Evolutionary conservation across 148 eudicot genomes (phyloP).

Genomic region (Rhododendron simsii): DNA sequence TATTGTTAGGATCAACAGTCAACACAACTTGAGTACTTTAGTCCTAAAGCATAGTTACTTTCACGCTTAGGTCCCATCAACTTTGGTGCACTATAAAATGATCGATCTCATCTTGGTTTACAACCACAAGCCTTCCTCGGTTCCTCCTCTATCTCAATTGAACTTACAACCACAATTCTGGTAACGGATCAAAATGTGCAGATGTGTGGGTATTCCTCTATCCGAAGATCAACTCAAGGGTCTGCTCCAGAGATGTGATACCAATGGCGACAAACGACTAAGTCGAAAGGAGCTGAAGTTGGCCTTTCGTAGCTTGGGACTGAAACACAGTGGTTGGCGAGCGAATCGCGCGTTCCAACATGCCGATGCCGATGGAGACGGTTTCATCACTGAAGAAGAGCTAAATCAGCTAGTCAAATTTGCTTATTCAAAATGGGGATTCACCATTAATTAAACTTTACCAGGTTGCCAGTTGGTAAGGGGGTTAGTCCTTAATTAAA

Average conservation of each 20-base stretch:
- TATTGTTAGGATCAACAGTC: too few species aligned
- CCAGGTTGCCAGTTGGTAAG: too few species aligned
- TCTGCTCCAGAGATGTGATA: not conserved
- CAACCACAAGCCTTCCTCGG: too few species aligned
- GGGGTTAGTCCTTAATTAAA: too few species aligned
- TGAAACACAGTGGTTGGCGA: not conserved
- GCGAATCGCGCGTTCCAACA: not conserved
- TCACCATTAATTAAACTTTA: not conserved
- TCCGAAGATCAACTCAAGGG: not conserved
- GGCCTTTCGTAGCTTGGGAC: constrained; percentile 1
- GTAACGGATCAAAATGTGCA: too few species aligned
- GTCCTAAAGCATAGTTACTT: too few species aligned
- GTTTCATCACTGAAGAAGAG: not conserved
- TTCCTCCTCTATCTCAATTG: too few species aligned
- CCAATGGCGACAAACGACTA: constrained; percentile 1
- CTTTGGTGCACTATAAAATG: too few species aligned
- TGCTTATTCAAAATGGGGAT: constrained; percentile 8
- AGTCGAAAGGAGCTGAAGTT: constrained; percentile 5
- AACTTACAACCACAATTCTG: too few species aligned
- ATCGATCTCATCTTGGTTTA: too few species aligned
- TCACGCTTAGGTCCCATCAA: too few species aligned
- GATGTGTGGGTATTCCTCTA: not conserved
- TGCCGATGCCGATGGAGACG: constrained; percentile 13
- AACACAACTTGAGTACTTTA: too few species aligned
- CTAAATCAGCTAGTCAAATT: not conserved